A percentile compares a stretch with the other conserved stretches of the same genome.
These are phyloP conservation scores for Arthrobotrys musiformis DNA, from an alignment of 2,329 filamentous ascomycete species.

Conservation along the genomic window DNA sequence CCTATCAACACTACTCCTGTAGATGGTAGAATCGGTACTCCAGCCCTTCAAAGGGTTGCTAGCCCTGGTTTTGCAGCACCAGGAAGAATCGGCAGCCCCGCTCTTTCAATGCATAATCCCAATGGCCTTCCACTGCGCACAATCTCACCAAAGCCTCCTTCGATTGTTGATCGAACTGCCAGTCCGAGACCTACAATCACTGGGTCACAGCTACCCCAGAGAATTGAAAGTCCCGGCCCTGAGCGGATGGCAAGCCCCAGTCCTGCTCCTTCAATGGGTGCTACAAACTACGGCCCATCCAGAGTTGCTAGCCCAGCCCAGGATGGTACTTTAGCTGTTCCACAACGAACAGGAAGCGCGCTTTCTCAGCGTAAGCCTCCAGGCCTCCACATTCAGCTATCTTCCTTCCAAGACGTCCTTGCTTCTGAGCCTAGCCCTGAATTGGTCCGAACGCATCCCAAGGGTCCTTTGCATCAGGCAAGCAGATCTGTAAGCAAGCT, in stretches of 20 bases:
- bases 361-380: slow-evolving; percentile 53
- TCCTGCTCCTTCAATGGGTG: slow-evolving; percentile 46
- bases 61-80: slow-evolving; percentile 48
- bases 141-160: slow-evolving; percentile 43
- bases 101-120: slow-evolving; percentile 28
- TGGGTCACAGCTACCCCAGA: slow-evolving; percentile 18
- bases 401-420: slow-evolving; percentile 53
- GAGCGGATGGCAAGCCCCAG: slow-evolving; percentile 48
- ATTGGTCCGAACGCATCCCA: slow-evolving; percentile 33
- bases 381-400: slow-evolving; percentile 49
- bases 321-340: slow-evolving; percentile 33
- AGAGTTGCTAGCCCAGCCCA: slow-evolving; percentile 51
- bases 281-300: slow-evolving; percentile 37
- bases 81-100: slow-evolving; percentile 51
- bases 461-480: slow-evolving; percentile 39
- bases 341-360: slow-evolving; percentile 48
- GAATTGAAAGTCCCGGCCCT: slow-evolving; percentile 49
- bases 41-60: slow-evolving; percentile 41
- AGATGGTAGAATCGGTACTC: slow-evolving; percentile 50
- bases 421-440: slow-evolving; percentile 51
- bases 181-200: slow-evolving; percentile 30
- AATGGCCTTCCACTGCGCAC: slow-evolving; percentile 33
- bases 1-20: slow-evolving; percentile 53
- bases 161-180: slow-evolving; percentile 33
- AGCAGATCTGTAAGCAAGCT: slow-evolving; percentile 54